Conservation (phyloP, 2,329 filamentous ascomycete genomes). For the Cladobotryum protrusum region DNA sequence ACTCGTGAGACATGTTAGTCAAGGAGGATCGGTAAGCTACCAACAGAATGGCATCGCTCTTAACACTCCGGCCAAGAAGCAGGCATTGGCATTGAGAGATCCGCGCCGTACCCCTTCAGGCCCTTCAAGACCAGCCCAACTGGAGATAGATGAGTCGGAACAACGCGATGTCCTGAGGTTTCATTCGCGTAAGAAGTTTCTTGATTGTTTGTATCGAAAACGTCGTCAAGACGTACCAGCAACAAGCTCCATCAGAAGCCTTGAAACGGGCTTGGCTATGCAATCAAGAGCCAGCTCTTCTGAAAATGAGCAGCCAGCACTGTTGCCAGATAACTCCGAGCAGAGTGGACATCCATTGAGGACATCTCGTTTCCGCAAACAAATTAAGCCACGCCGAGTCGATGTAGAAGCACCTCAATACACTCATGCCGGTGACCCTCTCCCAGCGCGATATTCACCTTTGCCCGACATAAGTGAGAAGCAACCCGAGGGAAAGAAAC, state of each 20-base stretch:
- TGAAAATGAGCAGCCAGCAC: neutral
- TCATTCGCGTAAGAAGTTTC: slow-evolving; percentile 42
- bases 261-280: neutral
- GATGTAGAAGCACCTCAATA: slow-evolving; percentile 49
- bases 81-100: neutral
- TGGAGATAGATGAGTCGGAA: slow-evolving; percentile 42
- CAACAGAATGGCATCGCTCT: slow-evolving; percentile 4
- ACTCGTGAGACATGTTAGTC: slow-evolving; percentile 24
- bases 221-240: slow-evolving; percentile 23
- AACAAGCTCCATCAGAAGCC: slow-evolving; percentile 5
- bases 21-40: slow-evolving; percentile 23
- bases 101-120: neutral
- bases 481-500: slow-evolving; percentile 20
- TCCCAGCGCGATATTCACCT: slow-evolving; percentile 22
- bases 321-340: neutral
- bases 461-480: slow-evolving; percentile 8
- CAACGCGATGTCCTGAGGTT: slow-evolving; percentile 36
- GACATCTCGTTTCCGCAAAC: slow-evolving; percentile 37
- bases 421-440: slow-evolving; percentile 46
- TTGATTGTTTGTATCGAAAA: slow-evolving; percentile 50
- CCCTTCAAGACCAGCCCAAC: slow-evolving; percentile 43
- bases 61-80: slow-evolving; percentile 1
- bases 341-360: neutral
- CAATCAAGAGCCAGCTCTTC: neutral
- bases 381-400: slow-evolving; percentile 35